Percentiles rank a stretch among this genome's conserved stretches.
Evolutionary conservation across 1,284 basidiomycete species (phyloP).

Genomic region (Coniferiporia weirii): DNA sequence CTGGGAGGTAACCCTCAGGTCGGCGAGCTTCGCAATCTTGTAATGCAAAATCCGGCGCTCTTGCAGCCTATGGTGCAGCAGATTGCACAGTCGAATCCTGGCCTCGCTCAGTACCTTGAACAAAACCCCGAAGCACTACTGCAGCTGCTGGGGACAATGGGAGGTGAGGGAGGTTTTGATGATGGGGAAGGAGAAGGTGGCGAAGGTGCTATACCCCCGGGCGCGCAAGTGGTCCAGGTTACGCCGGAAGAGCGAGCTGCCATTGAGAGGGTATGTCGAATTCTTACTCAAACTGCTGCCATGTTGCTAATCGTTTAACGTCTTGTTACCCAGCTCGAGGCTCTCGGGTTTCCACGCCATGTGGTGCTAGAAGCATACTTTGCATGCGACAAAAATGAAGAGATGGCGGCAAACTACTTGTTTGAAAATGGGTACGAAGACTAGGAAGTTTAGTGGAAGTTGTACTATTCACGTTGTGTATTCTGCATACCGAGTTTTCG

Average conservation of each 20-base stretch:
- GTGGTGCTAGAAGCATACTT: slow-evolving; percentile 82
- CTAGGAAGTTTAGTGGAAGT: slow-evolving; percentile 5
- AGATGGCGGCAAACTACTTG: slow-evolving; percentile 87
- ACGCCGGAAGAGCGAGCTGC: slow-evolving; percentile 83
- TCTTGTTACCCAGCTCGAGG: slow-evolving; percentile 55
- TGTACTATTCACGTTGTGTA: slow-evolving; percentile 2
- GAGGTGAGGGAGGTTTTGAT: slow-evolving; percentile 33
- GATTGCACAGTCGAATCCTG: slow-evolving; percentile 69
- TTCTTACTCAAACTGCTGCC: background rate
- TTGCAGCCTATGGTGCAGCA: slow-evolving; percentile 83
- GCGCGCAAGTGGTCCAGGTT: slow-evolving; percentile 67
- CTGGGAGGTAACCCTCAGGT: slow-evolving; percentile 61
- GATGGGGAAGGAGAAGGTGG: slow-evolving; percentile 45
- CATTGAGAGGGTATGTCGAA: slow-evolving; percentile 70
- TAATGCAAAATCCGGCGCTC: slow-evolving; percentile 71
- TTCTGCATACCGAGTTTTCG: background rate
- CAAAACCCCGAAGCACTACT: slow-evolving; percentile 69
- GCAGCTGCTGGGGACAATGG: slow-evolving; percentile 49
- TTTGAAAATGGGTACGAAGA: slow-evolving; percentile 75
- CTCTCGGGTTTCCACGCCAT: slow-evolving; percentile 80
- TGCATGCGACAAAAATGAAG: slow-evolving; percentile 93
- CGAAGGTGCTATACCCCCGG: slow-evolving; percentile 46
- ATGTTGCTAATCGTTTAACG: slow-evolving; percentile 15
- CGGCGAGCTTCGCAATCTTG: slow-evolving; percentile 62
- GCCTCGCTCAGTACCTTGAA: slow-evolving; percentile 60